Base-by-base conservation (phyloP, 106 monocot genomes). In the Acorus calamus region DNA sequence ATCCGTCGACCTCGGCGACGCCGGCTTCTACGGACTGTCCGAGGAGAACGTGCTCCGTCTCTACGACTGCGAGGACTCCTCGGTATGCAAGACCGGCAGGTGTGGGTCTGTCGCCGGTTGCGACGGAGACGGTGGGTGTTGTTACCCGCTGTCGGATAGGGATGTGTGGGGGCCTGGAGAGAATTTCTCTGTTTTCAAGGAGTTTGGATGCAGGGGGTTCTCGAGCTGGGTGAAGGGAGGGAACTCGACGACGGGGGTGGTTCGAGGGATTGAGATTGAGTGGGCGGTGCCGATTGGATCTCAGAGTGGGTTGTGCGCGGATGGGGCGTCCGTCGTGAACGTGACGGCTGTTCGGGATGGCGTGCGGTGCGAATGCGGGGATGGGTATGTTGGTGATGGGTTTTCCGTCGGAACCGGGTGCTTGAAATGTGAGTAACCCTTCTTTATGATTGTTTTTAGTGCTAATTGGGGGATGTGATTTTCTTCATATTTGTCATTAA, bases 21-120 rank as follows among this genome's bases (percentile, higher is more conserved):
- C 57, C 69, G 52, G 57, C 11, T 85, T 76, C 76, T 78, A 78
- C 50, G 71, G 78, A 7, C 53, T 88, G 45, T 73, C 92, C 5
- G 14, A 70, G 2, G 50, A 51, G 56, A 93, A 93, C 60, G 64
- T 93, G 45, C 76, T 93, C 63, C 85, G 85, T 14, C 74, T 93
- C 28, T 93, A 85, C 65, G 88, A 83, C 62, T 93, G 93, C 64
- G 88, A 93, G 53, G 93, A 93, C 73, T 93, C 93, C 61, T 88
- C 93, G 4, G 61, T 93, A 3, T 93, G 93, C 74, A 69, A 46
- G 28, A 42, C 71, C 0, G 73, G 62, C 47, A 28, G 1, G 28
- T 28, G 28, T 28, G 28, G 28, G 28, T 28, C 28, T 1, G 28
- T 28, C 28, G 28, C 1, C 1, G 28, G 28, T 28, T 28, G 28